A percentile compares a stretch with the other conserved stretches of the same genome.
Evolutionary conservation across 306 rosid species (phyloP).

Genomic region (Cicer yamashitae): DNA sequence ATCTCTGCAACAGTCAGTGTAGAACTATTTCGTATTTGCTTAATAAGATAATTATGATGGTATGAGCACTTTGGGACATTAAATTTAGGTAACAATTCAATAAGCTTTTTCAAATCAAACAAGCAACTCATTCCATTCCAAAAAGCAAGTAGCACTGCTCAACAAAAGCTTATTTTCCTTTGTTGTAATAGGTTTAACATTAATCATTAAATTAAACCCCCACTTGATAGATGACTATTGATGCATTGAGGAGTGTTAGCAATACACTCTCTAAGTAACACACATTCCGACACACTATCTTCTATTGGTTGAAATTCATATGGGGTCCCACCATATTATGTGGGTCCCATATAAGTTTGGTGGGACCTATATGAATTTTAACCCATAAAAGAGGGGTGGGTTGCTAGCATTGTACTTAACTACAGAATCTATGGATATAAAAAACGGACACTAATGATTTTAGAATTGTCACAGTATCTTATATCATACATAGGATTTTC

Average conservation of each 20-base stretch:
- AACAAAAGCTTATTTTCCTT: slow-evolving; percentile 30
- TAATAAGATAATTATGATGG: slow-evolving; percentile 20
- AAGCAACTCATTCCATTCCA: slow-evolving; percentile 21
- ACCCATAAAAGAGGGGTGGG: no score
- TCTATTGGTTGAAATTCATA: no score
- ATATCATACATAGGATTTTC: not conserved
- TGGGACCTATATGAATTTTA: no score
- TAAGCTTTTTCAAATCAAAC: slow-evolving; percentile 32
- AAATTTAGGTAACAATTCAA: slow-evolving; percentile 27
- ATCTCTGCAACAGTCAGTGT: slow-evolving; percentile 20
- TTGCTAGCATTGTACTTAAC: no score
- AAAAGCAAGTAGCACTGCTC: slow-evolving; percentile 5
- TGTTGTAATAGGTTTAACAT: slow-evolving; percentile 10
- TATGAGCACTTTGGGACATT: slow-evolving; percentile 24
- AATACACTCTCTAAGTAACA: no score
- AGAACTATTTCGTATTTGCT: slow-evolving; percentile 5
- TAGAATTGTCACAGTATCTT: not conserved
- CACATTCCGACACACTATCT: no score
- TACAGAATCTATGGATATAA: not conserved
- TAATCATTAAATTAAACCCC: not conserved
- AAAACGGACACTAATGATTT: slow-evolving; percentile 12
- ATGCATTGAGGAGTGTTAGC: not conserved
- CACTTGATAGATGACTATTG: slow-evolving; percentile 22
- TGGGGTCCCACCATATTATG: no score
- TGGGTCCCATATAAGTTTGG: no score